phyloP scores from a whole-genome alignment of 768 basidiomycete species.

The Rossbeevera mucosa region DNA sequence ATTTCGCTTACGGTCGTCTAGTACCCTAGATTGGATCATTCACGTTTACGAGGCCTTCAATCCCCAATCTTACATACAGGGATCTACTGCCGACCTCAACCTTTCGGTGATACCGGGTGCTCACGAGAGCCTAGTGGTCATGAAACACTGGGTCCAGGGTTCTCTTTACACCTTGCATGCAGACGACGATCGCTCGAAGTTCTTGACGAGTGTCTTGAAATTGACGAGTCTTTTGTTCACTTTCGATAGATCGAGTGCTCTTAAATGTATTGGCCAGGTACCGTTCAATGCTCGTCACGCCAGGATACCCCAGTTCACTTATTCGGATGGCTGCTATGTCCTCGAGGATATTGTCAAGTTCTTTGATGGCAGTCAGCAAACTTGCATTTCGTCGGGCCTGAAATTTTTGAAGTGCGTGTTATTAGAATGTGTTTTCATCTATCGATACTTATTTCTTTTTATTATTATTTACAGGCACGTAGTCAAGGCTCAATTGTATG shows the following conservation, averaged over 20 bases:
- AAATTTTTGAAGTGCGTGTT: conserved; percentile 35
- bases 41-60: conserved; percentile 47
- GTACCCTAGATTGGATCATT: conserved; percentile 29
- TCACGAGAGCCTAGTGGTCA: conserved; percentile 30
- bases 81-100: conserved; percentile 37
- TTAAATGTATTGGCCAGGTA: conserved; percentile 33
- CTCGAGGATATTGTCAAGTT: conserved; percentile 31
- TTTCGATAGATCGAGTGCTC: conserved; percentile 35
- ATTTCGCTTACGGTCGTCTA: not conserved
- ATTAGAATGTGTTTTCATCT: conserved; percentile 13
- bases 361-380: conserved; percentile 25
- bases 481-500: conserved; percentile 31
- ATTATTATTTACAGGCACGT: conserved; percentile 40
- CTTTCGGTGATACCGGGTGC: conserved; percentile 37
- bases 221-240: conserved; percentile 35
- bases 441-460: conserved; percentile 20
- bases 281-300: conserved; percentile 19
- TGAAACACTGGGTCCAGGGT: conserved; percentile 45
- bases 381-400: conserved; percentile 34
- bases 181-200: not conserved
- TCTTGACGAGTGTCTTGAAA: conserved; percentile 41
- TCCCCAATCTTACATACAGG: conserved; percentile 45
- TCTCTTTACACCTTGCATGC: conserved; percentile 37
- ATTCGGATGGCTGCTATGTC: conserved; percentile 21
- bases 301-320: conserved; percentile 3